Percentiles rank a stretch among this genome's conserved stretches.
Conservation (phyloP, 148 eudicot genomes). For the Diospyros kaki region DNA sequence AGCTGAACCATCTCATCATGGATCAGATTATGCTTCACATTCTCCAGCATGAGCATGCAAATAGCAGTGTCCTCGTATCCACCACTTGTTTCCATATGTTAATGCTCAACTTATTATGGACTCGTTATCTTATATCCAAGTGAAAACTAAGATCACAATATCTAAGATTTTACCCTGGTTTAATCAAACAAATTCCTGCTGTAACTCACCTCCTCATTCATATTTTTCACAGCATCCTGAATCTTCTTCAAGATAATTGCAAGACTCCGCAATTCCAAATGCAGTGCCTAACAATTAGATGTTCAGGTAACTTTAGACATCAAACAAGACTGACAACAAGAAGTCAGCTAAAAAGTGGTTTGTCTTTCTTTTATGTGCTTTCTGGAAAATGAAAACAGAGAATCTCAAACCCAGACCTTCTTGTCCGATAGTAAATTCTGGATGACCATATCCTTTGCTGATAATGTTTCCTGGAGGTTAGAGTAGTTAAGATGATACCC, state of each 20-base stretch:
- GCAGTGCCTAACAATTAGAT: conserved; percentile 36
- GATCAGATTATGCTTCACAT: background rate
- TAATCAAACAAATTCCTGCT: background rate
- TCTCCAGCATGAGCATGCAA: background rate
- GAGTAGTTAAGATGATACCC: conserved; percentile 32
- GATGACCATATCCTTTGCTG: conserved; percentile 45
- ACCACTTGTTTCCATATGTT: background rate
- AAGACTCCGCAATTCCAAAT: conserved; percentile 41
- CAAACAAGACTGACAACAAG: background rate
- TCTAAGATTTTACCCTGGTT: background rate
- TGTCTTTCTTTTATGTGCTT: background rate
- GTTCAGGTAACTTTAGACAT: conserved; percentile 2
- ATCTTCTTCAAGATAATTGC: conserved; percentile 39
- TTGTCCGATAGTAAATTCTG: conserved; percentile 46
- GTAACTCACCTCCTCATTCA: conserved; percentile 42
- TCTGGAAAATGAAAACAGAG: background rate
- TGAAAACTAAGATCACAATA: background rate
- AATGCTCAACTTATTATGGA: background rate
- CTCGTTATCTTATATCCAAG: background rate
- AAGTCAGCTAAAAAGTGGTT: background rate
- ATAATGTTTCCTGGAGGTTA: conserved; percentile 49
- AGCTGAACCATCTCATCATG: conserved; percentile 1
- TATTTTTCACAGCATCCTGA: conserved; percentile 38
- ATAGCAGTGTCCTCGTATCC: background rate
- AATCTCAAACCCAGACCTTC: conserved; percentile 30